Percentiles rank a stretch among this genome's conserved stretches.
These are phyloP conservation scores for Pythium rhizo-oryzae DNA, from an alignment of 352 stramenopile species.

Conservation along the genomic window DNA sequence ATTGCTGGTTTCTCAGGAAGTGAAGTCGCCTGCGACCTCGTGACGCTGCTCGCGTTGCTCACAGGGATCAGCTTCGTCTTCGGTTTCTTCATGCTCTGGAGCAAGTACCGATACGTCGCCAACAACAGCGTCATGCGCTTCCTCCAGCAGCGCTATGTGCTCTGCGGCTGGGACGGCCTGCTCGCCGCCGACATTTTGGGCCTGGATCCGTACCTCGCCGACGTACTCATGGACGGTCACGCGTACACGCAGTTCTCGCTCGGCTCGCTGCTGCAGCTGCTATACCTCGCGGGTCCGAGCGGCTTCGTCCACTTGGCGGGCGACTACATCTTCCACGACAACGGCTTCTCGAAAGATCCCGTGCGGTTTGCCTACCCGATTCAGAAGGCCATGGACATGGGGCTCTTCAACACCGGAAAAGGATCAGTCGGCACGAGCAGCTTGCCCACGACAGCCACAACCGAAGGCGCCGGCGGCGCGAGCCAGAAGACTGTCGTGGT, in stretches of 20 bases:
- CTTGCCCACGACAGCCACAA: too few species aligned
- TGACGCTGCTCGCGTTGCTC: slow-evolving; percentile 39
- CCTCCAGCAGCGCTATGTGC: slow-evolving; percentile 50
- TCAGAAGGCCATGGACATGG: slow-evolving; percentile 38
- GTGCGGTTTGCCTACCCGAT: slow-evolving; percentile 39
- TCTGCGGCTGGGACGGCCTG: slow-evolving; percentile 54
- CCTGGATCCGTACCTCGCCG: slow-evolving; percentile 41
- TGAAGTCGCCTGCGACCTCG: slow-evolving; percentile 57
- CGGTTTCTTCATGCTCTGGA: slow-evolving; percentile 35
- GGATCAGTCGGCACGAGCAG: too few species aligned
- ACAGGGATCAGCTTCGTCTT: slow-evolving; percentile 32
- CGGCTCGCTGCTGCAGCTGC: slow-evolving; percentile 45
- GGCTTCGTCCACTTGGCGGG: slow-evolving; percentile 43
- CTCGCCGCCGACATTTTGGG: slow-evolving; percentile 38
- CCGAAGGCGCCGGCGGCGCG: too few species aligned
- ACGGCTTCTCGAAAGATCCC: slow-evolving; percentile 36
- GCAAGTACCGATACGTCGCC: slow-evolving; percentile 38
- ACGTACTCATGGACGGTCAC: slow-evolving; percentile 28
- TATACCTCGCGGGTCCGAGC: slow-evolving; percentile 54
- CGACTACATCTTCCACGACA: slow-evolving; percentile 52
- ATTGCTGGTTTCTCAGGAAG: slow-evolving; percentile 49
- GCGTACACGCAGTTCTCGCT: slow-evolving; percentile 39
- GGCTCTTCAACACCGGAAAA: slow-evolving; percentile 11
- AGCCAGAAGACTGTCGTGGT: too few species aligned
- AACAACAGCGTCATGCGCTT: slow-evolving; percentile 53